These are phyloP conservation scores for Sporothrix pseudoabietina DNA, from an alignment of 2,329 filamentous ascomycete species.

Conservation along the genomic window DNA sequence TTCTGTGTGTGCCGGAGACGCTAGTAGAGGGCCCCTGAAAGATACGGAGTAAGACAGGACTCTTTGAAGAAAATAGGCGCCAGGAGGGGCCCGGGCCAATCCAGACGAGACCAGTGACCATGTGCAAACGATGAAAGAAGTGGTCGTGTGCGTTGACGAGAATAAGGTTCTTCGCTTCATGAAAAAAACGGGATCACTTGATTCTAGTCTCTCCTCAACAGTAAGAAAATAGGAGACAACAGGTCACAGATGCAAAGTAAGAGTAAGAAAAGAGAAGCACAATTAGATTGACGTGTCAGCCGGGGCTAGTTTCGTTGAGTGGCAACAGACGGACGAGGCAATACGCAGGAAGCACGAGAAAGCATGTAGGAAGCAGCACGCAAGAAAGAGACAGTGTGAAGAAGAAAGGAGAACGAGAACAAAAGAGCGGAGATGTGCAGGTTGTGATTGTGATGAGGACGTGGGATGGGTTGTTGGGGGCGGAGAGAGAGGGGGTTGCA, in stretches of 20 bases:
- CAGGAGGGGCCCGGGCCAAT: slow-evolving; percentile 6
- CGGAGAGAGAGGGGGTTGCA: slow-evolving; percentile 16
- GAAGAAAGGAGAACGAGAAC: no score
- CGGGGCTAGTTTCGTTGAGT: slow-evolving; percentile 6
- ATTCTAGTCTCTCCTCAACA: not conserved
- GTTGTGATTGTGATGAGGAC: not conserved
- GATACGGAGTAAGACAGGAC: slow-evolving; percentile 13
- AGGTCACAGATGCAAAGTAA: not conserved
- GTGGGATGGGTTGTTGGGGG: slow-evolving; percentile 1
- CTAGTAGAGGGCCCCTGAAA: not conserved
- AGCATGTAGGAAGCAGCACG: not conserved
- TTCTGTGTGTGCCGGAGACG: not conserved
- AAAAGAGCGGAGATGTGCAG: slow-evolving; percentile 10
- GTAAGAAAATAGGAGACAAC: not conserved
- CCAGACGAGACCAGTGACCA: not conserved
- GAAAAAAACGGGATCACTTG: not conserved
- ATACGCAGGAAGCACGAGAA: not conserved
- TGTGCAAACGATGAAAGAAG: not conserved
- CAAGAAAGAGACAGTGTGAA: not conserved
- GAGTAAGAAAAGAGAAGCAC: not conserved
- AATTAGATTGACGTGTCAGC: not conserved
- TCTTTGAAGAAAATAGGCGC: not conserved
- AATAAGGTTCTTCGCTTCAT: not conserved
- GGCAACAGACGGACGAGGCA: not conserved
- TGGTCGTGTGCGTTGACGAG: not conserved